Conservation (phyloP, 2,329 filamentous ascomycete species). For the Dothiorella sarmentorum region DNA sequence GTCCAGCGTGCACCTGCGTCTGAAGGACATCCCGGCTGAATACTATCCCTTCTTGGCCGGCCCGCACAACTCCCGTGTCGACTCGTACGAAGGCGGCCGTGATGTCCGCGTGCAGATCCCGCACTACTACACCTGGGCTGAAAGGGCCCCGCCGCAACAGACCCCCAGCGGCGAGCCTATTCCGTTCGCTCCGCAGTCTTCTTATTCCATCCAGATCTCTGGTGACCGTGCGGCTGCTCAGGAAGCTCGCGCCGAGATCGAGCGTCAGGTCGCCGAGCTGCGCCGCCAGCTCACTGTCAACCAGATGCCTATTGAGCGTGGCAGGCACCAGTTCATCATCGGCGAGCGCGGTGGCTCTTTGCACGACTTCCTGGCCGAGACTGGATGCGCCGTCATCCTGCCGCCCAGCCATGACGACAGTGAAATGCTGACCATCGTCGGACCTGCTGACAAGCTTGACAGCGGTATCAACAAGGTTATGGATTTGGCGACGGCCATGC, state of each 20-base stretch:
- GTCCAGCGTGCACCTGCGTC: constrained; percentile 73
- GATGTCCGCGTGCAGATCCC: constrained; percentile 82
- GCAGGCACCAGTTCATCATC: constrained; percentile 91
- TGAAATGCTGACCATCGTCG: constrained; percentile 80
- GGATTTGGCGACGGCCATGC: constrained; percentile 83
- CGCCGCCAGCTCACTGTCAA: constrained; percentile 72
- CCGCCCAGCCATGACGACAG: constrained; percentile 73
- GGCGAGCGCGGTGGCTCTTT: constrained; percentile 75
- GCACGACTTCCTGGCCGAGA: constrained; percentile 84
- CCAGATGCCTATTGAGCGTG: constrained; percentile 77
- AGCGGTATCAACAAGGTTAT: constrained; percentile 78
- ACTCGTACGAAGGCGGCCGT: constrained; percentile 66
- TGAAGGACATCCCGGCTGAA: constrained; percentile 82
- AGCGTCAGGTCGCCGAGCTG: constrained; percentile 72
- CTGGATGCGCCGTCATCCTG: constrained; percentile 83
- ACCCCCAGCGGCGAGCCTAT: constrained; percentile 62
- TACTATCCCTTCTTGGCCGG: constrained; percentile 95
- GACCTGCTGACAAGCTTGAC: constrained; percentile 69
- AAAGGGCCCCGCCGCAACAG: constrained; percentile 63
- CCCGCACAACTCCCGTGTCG: constrained; percentile 64
- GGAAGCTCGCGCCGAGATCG: constrained; percentile 74
- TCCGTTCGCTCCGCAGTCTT: constrained; percentile 66
- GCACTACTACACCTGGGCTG: constrained; percentile 69
- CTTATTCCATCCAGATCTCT: constrained; percentile 77
- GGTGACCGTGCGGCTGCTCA: constrained; percentile 83